Base-by-base conservation (phyloP, 495 filamentous ascomycete genomes). In the Aspergillus bridgeri region DNA sequence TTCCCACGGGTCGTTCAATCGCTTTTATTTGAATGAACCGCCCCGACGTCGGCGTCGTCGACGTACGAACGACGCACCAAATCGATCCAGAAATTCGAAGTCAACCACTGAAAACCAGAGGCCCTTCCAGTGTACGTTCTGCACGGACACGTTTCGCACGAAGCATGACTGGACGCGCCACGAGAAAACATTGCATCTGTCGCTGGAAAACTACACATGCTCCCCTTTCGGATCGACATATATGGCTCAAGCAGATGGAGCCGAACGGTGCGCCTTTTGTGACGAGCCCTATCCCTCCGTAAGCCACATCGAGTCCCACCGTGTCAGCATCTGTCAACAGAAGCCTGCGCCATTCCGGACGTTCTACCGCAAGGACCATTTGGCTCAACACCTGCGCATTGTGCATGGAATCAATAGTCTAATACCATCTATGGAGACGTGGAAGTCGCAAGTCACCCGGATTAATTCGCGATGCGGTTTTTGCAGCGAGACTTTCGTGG, bases 141-240 rank as follows among this genome's bases (percentile, higher is more conserved):
- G 89, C 68, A 89, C 86, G 1, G 87, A 90, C 53, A 85, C 81
- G 0, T 92, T 91, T 74, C 82, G 84, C 57, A 86, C 83, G 15
- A 92, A 92, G 64, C 85, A 90, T 68, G 89, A 92, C 70, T 91
- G 88, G 89, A 83, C 87, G 58, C 77, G 88, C 29, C 89, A 92
- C 66, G 89, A 92, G 66, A 92, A 90, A 62, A 86, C 86, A 4
- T 69, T 90, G 20, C 89, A 92, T 67, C 66, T 91, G 42, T 83
- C 81, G 8, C 77, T 92, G 0, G 89, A 91, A 62, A 83, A 83
- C 25, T 92, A 86, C 85, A 82, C 85, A 17, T 91, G 88, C 65
- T 80, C 81, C 18, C 86, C 87, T 0, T 74, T 83, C 49, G 87
- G 87, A 5, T 27, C 61, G 5, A 58, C 45, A 5, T 65, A 63